Evolutionary conservation across 371 early-diverging fungal genomes (phyloP).

Genomic region (Mucor racemosus): DNA sequence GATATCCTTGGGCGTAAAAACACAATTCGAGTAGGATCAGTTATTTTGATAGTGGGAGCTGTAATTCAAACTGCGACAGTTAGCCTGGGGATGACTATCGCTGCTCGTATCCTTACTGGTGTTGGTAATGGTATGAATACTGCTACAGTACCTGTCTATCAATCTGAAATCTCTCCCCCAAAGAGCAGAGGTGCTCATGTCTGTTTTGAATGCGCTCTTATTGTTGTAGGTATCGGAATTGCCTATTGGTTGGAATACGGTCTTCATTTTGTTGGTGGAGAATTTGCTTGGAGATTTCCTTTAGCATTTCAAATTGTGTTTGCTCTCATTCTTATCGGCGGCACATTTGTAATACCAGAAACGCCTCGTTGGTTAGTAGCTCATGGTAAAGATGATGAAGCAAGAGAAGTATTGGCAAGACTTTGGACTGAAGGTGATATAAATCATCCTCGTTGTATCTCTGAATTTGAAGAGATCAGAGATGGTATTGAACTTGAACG

Average conservation of each 20-base stretch:
- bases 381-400: slow-evolving; percentile 49
- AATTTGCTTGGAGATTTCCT: slow-evolving; percentile 52
- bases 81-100: slow-evolving; percentile 36
- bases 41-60: slow-evolving; percentile 43
- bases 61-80: slow-evolving; percentile 44
- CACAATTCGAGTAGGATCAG: slow-evolving; percentile 40
- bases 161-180: slow-evolving; percentile 74
- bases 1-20: slow-evolving; percentile 49
- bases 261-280: slow-evolving; percentile 36
- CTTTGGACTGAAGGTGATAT: slow-evolving; percentile 54
- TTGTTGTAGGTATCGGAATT: slow-evolving; percentile 40
- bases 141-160: slow-evolving; percentile 46
- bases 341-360: slow-evolving; percentile 33
- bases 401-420: slow-evolving; percentile 41
- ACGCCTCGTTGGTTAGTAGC: slow-evolving; percentile 58
- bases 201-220: slow-evolving; percentile 41
- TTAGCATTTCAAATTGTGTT: slow-evolving; percentile 39
- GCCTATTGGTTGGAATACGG: slow-evolving; percentile 56
- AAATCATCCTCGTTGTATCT: slow-evolving; percentile 50
- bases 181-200: slow-evolving; percentile 55
- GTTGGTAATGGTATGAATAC: slow-evolving; percentile 53
- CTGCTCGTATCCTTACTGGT: slow-evolving; percentile 46
- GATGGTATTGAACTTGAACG: slow-evolving; percentile 55
- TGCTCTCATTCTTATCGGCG: slow-evolving; percentile 29
- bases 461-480: slow-evolving; percentile 52